Percentiles rank a stretch among this genome's conserved stretches.
Evolutionary conservation across 805 yeast genomes (phyloP).

Genomic region (Schwanniomyces vanrijiae): DNA sequence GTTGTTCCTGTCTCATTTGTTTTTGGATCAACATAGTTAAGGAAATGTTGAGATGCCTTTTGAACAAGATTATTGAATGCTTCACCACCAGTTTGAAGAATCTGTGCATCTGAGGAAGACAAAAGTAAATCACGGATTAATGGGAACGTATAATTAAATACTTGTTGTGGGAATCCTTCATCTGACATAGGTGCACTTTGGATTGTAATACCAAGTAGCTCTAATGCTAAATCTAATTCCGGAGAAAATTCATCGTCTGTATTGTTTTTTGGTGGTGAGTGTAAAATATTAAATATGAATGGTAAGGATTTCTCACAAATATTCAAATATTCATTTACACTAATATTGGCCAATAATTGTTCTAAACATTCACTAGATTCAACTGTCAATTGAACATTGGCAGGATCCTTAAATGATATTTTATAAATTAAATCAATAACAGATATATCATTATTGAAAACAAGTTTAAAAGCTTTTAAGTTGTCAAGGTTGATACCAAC

Average conservation of each 20-base stretch:
- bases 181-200: slow-evolving; percentile 36
- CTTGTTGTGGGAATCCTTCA: slow-evolving; percentile 31
- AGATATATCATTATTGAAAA: slow-evolving; percentile 16
- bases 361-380: slow-evolving; percentile 72
- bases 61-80: slow-evolving; percentile 62
- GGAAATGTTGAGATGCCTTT: slow-evolving; percentile 34
- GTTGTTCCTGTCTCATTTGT: slow-evolving; percentile 49
- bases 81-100: slow-evolving; percentile 76
- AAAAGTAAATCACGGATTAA: slow-evolving; percentile 39
- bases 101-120: slow-evolving; percentile 66
- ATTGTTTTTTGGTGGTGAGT: slow-evolving; percentile 19
- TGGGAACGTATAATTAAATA: slow-evolving; percentile 47
- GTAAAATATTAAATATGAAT: slow-evolving; percentile 37
- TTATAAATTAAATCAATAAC: slow-evolving; percentile 58
- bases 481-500: slow-evolving; percentile 47
- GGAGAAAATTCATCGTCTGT: slow-evolving; percentile 53
- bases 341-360: slow-evolving; percentile 51
- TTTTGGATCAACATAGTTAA: slow-evolving; percentile 28
- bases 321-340: slow-evolving; percentile 42
- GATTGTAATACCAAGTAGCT: slow-evolving; percentile 53
- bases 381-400: slow-evolving; percentile 66
- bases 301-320: slow-evolving; percentile 58
- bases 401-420: slow-evolving; percentile 69
- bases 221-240: slow-evolving; percentile 57
- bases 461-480: slow-evolving; percentile 19